Conservation (phyloP, 345 rosid species). For the Pistacia integerrima region DNA sequence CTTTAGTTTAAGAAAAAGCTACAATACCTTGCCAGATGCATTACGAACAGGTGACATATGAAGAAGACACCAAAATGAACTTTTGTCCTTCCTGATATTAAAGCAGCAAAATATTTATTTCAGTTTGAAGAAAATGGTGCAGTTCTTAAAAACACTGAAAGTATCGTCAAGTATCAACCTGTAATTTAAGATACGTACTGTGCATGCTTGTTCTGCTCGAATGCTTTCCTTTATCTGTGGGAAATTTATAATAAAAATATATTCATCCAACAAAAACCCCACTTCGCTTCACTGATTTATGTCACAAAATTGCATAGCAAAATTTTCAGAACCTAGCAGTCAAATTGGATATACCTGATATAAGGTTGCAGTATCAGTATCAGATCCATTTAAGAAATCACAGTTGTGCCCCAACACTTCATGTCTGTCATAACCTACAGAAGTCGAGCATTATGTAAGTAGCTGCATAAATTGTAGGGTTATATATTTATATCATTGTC, state of each 20-base stretch:
- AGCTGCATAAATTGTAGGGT: conserved; percentile 11
- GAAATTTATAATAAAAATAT: conserved; percentile 12
- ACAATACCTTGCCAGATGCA: conserved; percentile 92
- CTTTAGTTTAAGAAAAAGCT: conserved; percentile 6
- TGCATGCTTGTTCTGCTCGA: conserved; percentile 67
- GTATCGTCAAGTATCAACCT: conserved; percentile 64
- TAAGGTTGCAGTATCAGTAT: conserved; percentile 59
- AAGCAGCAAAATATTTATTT: conserved; percentile 15
- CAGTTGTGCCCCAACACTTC: conserved; percentile 85
- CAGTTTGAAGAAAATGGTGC: conserved; percentile 5
- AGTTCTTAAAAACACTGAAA: conserved; percentile 17
- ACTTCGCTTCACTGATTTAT: neutral
- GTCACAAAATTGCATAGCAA: conserved; percentile 1
- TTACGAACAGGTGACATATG: conserved; percentile 91
- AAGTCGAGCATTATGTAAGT: conserved; percentile 18
- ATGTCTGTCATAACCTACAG: conserved; percentile 70
- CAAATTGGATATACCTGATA: conserved; percentile 45
- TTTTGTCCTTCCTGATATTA: conserved; percentile 72
- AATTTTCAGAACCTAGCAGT: neutral
- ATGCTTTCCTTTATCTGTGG: conserved; percentile 74
- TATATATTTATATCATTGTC: neutral
- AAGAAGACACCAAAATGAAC: conserved; percentile 86
- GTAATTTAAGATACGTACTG: conserved; percentile 93
- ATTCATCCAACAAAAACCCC: conserved; percentile 15
- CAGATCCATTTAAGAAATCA: conserved; percentile 69